A percentile compares a stretch with the other conserved stretches of the same genome.
Evolutionary conservation across 2,329 filamentous ascomycete species (phyloP).

Genomic region (Cladophialophora bantiana): DNA sequence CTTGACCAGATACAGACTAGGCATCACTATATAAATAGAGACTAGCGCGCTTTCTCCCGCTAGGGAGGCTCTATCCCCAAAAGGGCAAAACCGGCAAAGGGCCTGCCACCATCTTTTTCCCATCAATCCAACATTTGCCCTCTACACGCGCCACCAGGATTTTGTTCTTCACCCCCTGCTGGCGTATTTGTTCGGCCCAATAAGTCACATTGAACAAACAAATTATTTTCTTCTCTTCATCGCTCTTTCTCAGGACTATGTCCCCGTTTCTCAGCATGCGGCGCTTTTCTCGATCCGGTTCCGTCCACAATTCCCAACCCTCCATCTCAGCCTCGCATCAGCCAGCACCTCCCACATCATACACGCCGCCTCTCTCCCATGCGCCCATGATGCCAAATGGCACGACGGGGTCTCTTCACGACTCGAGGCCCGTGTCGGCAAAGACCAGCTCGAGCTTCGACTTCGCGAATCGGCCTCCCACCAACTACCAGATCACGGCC

Average conservation of each 20-base stretch:
- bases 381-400: slow-evolving; percentile 35
- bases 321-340: slow-evolving; percentile 20
- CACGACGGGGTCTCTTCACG: slow-evolving; percentile 20
- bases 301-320: slow-evolving; percentile 30
- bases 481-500: slow-evolving; percentile 29
- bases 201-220: background rate
- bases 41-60: background rate
- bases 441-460: slow-evolving; percentile 38
- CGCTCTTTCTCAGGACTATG: slow-evolving; percentile 25
- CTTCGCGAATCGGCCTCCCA: slow-evolving; percentile 36
- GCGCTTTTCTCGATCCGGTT: slow-evolving; percentile 32
- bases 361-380: slow-evolving; percentile 36
- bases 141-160: background rate
- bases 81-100: background rate
- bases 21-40: slow-evolving; percentile 1
- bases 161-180: slow-evolving; percentile 1
- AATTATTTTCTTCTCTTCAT: slow-evolving; percentile 15
- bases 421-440: slow-evolving; percentile 36
- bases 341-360: slow-evolving; percentile 31
- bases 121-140: slow-evolving; percentile 20
- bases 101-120: slow-evolving; percentile 30
- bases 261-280: slow-evolving; percentile 36
- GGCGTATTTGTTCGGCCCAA: slow-evolving; percentile 6
- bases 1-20: background rate
- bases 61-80: background rate